Evolutionary conservation across 2,329 filamentous ascomycete species (phyloP).

Genomic region (Trichoderma breve): DNA sequence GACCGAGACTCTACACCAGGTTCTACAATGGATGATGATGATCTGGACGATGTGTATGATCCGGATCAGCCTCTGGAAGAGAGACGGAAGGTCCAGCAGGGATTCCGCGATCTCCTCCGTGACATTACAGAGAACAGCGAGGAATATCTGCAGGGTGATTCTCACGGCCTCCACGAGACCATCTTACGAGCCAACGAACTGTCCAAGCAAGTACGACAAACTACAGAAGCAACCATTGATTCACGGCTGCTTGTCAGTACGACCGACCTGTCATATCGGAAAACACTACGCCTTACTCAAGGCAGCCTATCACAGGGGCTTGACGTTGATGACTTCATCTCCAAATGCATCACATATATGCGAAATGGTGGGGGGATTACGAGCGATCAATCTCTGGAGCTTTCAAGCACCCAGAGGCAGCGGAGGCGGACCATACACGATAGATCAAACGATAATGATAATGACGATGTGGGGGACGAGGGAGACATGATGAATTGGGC

Average conservation of each 20-base stretch:
- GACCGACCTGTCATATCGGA: constrained; percentile 76
- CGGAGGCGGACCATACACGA: constrained; percentile 35
- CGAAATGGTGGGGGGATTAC: constrained; percentile 58
- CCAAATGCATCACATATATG: constrained; percentile 89
- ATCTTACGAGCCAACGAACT: constrained; percentile 65
- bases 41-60: constrained; percentile 59
- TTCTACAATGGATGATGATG: constrained; percentile 17
- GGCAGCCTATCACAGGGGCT: constrained; percentile 73
- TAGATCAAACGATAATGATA: constrained; percentile 47
- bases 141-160: constrained; percentile 66
- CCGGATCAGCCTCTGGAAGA: constrained; percentile 77
- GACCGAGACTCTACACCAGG: constrained; percentile 22
- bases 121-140: constrained; percentile 65
- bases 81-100: constrained; percentile 67
- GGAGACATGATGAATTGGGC: constrained; percentile 85
- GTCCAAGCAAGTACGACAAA: constrained; percentile 74
- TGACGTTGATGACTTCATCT: constrained; percentile 88
- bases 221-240: constrained; percentile 85
- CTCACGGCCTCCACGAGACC: constrained; percentile 62
- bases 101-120: constrained; percentile 65
- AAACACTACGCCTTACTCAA: constrained; percentile 69
- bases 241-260: constrained; percentile 79
- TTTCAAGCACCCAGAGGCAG: constrained; percentile 50
- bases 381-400: constrained; percentile 50
- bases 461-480: constrained; percentile 64